Conservation (phyloP, 208 protist genomes). For the Jaenimonas drosophilae region DNA sequence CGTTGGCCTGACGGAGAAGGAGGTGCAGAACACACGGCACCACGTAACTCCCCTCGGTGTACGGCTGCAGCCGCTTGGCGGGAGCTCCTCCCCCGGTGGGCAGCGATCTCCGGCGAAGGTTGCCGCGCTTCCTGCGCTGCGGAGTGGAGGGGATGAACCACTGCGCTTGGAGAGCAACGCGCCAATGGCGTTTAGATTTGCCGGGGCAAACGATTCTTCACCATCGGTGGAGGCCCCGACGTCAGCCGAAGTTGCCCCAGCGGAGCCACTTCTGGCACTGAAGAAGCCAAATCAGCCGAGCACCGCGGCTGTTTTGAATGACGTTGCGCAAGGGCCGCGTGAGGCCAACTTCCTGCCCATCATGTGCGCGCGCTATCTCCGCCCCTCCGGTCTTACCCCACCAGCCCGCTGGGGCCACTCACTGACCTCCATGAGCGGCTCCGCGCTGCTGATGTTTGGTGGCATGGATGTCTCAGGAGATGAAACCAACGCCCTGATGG, state of each 20-base stretch:
- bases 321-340: slow-evolving; percentile 7
- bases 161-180: no score
- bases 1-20: neutral
- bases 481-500: slow-evolving; percentile 33
- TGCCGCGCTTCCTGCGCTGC: no score
- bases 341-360: slow-evolving; percentile 73
- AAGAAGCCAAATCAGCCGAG: neutral
- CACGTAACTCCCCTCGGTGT: slow-evolving; percentile 11
- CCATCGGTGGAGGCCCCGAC: no score
- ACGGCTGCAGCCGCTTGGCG: slow-evolving; percentile 12
- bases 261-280: no score
- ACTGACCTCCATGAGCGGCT: slow-evolving; percentile 33
- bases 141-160: no score
- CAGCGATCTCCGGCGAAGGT: no score
- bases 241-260: no score
- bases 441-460: slow-evolving; percentile 45
- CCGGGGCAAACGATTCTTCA: no score
- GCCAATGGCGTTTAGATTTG: no score
- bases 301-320: neutral
- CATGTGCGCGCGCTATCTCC: slow-evolving; percentile 73
- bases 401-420: slow-evolving; percentile 61
- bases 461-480: slow-evolving; percentile 37
- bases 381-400: slow-evolving; percentile 43
- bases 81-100: no score
- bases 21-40: slow-evolving; percentile 2